These are phyloP conservation scores for Ustilago tritici DNA, from an alignment of 1,284 basidiomycete genomes.

Conservation along the genomic window DNA sequence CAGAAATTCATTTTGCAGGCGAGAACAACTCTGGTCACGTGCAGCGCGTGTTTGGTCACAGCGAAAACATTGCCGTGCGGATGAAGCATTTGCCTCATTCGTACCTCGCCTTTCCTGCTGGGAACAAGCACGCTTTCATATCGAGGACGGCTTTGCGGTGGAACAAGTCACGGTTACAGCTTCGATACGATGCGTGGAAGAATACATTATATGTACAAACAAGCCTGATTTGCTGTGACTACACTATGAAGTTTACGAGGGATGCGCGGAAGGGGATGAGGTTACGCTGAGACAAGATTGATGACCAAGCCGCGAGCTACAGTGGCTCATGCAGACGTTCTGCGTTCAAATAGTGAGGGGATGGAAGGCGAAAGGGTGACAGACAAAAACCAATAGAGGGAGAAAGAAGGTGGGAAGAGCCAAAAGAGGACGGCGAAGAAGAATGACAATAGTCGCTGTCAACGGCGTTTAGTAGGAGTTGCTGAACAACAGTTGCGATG, in stretches of 20 bases:
- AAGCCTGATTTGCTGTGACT: background rate
- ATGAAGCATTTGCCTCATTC: background rate
- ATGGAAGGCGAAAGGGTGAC: background rate
- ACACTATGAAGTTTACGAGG: background rate
- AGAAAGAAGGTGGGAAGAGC: background rate
- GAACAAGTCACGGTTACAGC: slow-evolving; percentile 4
- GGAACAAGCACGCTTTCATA: background rate
- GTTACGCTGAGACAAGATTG: background rate
- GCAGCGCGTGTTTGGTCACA: slow-evolving; percentile 13
- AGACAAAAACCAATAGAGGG: background rate
- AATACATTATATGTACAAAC: slow-evolving; percentile 12
- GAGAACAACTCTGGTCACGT: slow-evolving; percentile 51
- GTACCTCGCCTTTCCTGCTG: no score
- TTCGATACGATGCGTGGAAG: background rate
- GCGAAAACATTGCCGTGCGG: background rate
- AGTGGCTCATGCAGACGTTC: background rate
- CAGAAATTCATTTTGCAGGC: background rate
- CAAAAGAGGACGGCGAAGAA: background rate
- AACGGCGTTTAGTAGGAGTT: slow-evolving; percentile 21
- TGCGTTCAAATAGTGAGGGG: background rate
- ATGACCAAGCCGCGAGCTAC: background rate
- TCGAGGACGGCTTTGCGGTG: background rate
- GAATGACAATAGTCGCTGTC: background rate
- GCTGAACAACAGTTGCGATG: slow-evolving; percentile 56
- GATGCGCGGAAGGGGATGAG: background rate